Base-by-base conservation (phyloP, 2,329 filamentous ascomycete genomes). In the Fusarium xyrophilum region DNA sequence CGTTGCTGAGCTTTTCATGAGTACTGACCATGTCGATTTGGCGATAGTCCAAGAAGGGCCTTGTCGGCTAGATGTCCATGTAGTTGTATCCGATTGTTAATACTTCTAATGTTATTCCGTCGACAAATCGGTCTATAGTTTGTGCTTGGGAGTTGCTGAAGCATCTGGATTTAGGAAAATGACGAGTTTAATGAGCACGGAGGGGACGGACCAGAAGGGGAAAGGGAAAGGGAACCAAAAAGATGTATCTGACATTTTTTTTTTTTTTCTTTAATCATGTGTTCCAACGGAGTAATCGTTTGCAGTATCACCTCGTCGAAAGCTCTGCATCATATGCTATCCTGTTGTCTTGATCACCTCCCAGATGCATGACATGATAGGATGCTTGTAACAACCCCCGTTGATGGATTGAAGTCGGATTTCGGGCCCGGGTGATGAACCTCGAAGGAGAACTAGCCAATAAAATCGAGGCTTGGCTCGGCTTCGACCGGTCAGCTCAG, bases 11-110 rank as follows among this genome's bases (percentile, higher is more conserved):
- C 10, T 12, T 28, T 23, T 38, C 15, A 13, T 50, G 52, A 33
- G 40, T 46, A 44, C 69, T 68, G 25, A 70, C 48, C 33, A 12
- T 5, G 17, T 39, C 33, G 43, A 30, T 33, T 19, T 30, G 35
- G 33, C 13, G 32, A 55, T 40, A 81, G 80, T 77, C 76, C 60
- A 81, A 81, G 79, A 81, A 81, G 74, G 79, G 79, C 27, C 76
- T 81, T 54, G 78, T 81, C 56, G 74, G 62, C 71, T 79, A 77
- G 70, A 67, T 48, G 35, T 32, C 63, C 12, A 25, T 48, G 47
- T 46, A 48, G 43, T 36, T 27, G 46, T 57, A 52, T 63, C 63
- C 52, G 65, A 63, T 67, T 71, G 67, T 66, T 59, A 68, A 53
- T 54, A 55, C 59, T 51, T 43, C 57, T 57, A 65, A 53, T 66